Evolutionary conservation across 139 green algal species (phyloP), one percentile per base, ranked within the genome.

Genomic region (Tetradesmus obliquus): DNA sequence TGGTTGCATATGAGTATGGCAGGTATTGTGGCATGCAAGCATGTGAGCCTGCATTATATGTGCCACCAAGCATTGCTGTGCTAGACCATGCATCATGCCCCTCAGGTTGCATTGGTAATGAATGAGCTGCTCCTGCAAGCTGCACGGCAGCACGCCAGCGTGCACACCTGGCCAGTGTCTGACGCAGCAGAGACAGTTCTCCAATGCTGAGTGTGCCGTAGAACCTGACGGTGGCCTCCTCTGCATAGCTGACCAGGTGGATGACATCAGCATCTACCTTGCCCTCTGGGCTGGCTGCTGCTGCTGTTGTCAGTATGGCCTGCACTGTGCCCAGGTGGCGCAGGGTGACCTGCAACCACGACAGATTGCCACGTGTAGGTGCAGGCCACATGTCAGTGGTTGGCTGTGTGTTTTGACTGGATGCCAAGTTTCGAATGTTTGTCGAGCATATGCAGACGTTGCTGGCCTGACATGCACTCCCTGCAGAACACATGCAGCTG

Each of bases 101-200:
- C 32, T 45, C 32, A 45, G 32, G 32, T 45, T 45, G 32, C 32
- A 45, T 45, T 45, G 32, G 32, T 45, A 45, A 45, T 45, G 32
- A 45, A 45, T 45, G 32, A 45, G 32, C 32, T 45, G 3, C 8
- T 76, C 66, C 66, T 76, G 66, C 66, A 76, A 24, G 66, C 8
- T 76, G 66, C 15, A 45, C 2, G 66, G 66, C 66, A 82, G 3
- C 74, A 54, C 5, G n/a, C 24, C 9, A 51, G 9, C 13, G 12
- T 54, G 24, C 83, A 3, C 69, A 90, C 83, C 84, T 90, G 74
- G 92, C 87, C 91, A 96, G 94, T 5, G 92, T 94, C 76, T 95
- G 92, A 0, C 95, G 90, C 66, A 97, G n/a, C 55, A 95, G 87
- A 76, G 93, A 76, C 92, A 94, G 93, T 91, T 94, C 84, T 12